These are phyloP conservation scores for Vitis labrusca DNA, from an alignment of 164 flowering plant genomes.

Conservation along the genomic window DNA sequence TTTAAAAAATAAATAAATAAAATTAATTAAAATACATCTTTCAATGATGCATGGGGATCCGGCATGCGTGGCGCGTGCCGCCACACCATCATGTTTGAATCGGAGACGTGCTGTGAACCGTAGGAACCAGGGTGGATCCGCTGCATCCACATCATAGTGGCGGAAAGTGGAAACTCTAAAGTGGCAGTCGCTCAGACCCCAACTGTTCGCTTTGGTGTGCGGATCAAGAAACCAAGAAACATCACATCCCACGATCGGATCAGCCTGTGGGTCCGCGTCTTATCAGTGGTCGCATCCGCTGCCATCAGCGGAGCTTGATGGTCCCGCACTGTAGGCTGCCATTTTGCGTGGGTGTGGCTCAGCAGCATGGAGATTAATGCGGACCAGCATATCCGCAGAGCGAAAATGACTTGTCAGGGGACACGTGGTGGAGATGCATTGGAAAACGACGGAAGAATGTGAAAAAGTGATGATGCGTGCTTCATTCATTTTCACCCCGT, in stretches of 20 bases:
- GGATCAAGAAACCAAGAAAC: too few species aligned
- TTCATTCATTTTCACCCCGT: not conserved
- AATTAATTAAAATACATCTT: not conserved
- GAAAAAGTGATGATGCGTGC: conserved; percentile 12
- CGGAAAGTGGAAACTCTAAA: not conserved
- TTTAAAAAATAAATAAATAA: not conserved
- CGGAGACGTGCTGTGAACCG: not conserved
- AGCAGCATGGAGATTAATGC: conserved; percentile 6
- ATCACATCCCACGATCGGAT: too few species aligned
- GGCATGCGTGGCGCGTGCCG: conserved; percentile 24
- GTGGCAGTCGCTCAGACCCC: not conserved
- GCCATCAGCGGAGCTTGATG: too few species aligned
- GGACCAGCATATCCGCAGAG: conserved; percentile 1
- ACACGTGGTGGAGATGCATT: conserved; percentile 21
- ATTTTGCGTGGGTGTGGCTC: not conserved
- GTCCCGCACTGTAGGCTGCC: not conserved
- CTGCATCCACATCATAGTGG: too few species aligned
- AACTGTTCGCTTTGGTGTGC: not conserved
- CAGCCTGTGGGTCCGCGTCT: too few species aligned
- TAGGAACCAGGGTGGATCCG: not conserved
- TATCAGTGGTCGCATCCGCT: too few species aligned
- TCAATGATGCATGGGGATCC: conserved; percentile 13
- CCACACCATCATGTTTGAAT: conserved; percentile 12
- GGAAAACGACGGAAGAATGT: conserved; percentile 18
- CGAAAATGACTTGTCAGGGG: conserved; percentile 6